Conservation (phyloP, 2,329 filamentous ascomycete genomes). For the Diaporthe citriasiana region DNA sequence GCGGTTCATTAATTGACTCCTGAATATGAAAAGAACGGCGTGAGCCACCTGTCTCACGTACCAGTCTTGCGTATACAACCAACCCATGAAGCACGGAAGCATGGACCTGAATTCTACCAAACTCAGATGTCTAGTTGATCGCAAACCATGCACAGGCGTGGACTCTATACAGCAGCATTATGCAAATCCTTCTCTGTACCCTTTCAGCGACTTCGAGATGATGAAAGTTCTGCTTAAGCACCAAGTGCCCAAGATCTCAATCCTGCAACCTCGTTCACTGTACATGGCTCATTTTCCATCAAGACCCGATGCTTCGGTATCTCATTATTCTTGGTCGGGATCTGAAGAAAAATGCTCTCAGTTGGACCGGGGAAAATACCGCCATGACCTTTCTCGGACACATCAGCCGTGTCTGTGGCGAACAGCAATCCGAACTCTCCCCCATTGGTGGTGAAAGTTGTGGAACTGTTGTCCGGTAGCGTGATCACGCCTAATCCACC, state of each 20-base stretch:
- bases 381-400: not conserved
- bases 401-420: not conserved
- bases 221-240: not conserved
- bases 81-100: no score
- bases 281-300: not conserved
- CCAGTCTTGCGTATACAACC: no score
- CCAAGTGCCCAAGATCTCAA: not conserved
- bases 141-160: no score
- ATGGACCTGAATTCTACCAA: no score
- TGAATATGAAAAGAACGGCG: not conserved
- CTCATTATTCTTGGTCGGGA: not conserved
- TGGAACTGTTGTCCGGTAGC: not conserved
- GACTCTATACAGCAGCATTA: not conserved
- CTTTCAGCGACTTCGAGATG: not conserved
- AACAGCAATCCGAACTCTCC: not conserved
- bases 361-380: not conserved
- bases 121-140: no score
- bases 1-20: not conserved
- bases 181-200: not conserved
- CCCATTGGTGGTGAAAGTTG: not conserved
- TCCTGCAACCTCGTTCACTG: not conserved
- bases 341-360: not conserved
- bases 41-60: not conserved
- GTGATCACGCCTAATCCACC: not conserved
- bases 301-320: constrained; percentile 7